Evolutionary conservation across 441 rosid genomes (phyloP), one percentile per base, ranked within the genome.

Genomic region (Breynia disticha): DNA sequence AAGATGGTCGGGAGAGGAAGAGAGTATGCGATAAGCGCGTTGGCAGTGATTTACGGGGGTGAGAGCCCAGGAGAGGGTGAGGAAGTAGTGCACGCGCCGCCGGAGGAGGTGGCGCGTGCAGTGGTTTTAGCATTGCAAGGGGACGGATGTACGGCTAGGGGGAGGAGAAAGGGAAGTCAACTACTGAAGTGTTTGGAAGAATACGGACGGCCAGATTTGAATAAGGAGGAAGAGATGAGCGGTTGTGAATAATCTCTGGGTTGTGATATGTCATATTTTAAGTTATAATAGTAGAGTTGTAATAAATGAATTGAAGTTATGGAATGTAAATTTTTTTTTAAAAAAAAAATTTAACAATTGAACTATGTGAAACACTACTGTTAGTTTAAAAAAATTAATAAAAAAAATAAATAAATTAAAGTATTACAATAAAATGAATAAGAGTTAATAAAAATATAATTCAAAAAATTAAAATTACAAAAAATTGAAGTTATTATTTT

Each of bases 91-190:
- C 76, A 76, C 58, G 97, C 94, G 48, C 94, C 90, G 17, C 83
- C 91, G 54, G 86, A 86, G 57, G 97, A 79, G 68, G 94, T 90
- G 72, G 94, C 91, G 37, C 71, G 90, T 39, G 97, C 95, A 51
- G 94, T 90, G 58, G 76, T 60, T 22, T 55, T 90, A 66, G 94
- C 95, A n/a, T 60, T 90, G 5, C 85, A 78, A 58, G 94, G 81
- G 38, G 90, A 82, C 53, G n/a, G n/a, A n/a, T 86, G 94, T 50
- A 90, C 90, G 0, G 77, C 71, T n/a, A 74, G 90, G 52, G 95
- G 84, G 11, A 76, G 70, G 71, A 73, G 97, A 69, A 86, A 89
- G 62, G 97, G 84, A 68, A 64, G 76, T 60, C 90, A 86, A 67
- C 64, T 86, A 35, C 67, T 90, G 74, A 84, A 75, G 76, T 74